Percentiles rank a stretch among this genome's conserved stretches.
These are phyloP conservation scores for Glycine tomentella DNA, from an alignment of 306 rosid species.

Conservation along the genomic window DNA sequence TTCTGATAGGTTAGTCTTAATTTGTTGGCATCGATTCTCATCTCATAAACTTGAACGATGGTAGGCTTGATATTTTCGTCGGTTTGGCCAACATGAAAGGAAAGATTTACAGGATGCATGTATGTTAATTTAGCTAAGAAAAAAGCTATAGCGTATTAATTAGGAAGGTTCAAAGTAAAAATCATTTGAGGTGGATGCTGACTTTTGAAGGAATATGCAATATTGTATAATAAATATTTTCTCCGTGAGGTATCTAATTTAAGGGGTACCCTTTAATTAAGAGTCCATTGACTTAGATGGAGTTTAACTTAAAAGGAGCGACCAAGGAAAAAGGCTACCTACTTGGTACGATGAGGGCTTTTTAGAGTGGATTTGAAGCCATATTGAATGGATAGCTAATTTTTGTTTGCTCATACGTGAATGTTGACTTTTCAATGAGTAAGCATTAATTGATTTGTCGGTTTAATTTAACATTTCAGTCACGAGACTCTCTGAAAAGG, in stretches of 20 bases:
- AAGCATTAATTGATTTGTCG: background rate
- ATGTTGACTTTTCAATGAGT: background rate
- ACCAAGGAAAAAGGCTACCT: background rate
- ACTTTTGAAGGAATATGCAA: conserved; percentile 14
- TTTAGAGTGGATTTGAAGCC: background rate
- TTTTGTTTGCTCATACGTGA: background rate
- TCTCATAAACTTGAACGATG: background rate
- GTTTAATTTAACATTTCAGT: background rate
- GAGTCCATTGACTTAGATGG: background rate
- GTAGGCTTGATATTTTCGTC: background rate
- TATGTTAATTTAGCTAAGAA: background rate
- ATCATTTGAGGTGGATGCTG: background rate
- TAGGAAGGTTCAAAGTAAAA: conserved; percentile 26
- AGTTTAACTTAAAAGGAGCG: background rate
- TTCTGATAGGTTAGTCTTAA: background rate
- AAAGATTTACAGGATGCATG: background rate
- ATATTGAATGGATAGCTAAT: background rate
- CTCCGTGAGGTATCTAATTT: background rate
- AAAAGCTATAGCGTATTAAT: background rate
- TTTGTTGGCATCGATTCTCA: background rate
- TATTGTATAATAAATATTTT: background rate
- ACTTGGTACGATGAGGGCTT: background rate
- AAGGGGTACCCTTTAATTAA: background rate
- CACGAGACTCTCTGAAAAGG: background rate
- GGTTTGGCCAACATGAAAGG: background rate